Base-by-base conservation (phyloP, 1,139 yeast species). In the Blastobotrys capitulatus region DNA sequence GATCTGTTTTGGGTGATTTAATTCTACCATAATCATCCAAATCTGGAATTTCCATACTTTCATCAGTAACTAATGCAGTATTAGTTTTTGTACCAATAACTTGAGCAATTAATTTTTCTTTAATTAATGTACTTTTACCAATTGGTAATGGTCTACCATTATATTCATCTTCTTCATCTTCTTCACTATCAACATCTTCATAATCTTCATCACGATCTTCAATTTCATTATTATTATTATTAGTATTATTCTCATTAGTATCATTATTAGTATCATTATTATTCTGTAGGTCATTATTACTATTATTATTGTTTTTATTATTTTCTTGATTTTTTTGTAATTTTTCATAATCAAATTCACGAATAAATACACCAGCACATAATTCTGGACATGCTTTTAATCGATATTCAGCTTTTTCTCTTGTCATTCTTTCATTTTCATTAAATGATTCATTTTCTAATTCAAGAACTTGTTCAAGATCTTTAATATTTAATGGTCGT, bases 381-480 rank as follows among this genome's bases (percentile, higher is more conserved):
- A 92, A 76, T 66, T 92, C 98, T 10, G 97, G 97, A 65, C 97
- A 89, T 2, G 74, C 80, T 2, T 77, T 76, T 57, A 92, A 73
- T 59, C 97, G 76, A 70, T 36, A 36, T 25, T 19, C n/a, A 12
- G 39, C 39, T 25, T 19, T 36, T 12, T 12, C 39, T 15, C 6
- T 36, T 4, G 18, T 19, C 39, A 36, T 36, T 12, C 18, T 2
- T 15, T 36, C 39, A 13, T 12, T 10, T 25, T 19, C 18, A 25
- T 13, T 5, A 15, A 36, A 36, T 25, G 39, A 19, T 25, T 6
- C 18, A n/a, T 68, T 64, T 66, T 90, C 97, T 32, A 32, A 32
- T 15, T 32, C 16, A 32, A 32, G 6, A 32, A 32, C 36, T 15
- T 16, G 36, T 5, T 78, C 80, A 20, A 81, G 64, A 64, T 90